Conservation (phyloP, 176 grass and related monocot genomes). For the Guadua angustifolia region DNA sequence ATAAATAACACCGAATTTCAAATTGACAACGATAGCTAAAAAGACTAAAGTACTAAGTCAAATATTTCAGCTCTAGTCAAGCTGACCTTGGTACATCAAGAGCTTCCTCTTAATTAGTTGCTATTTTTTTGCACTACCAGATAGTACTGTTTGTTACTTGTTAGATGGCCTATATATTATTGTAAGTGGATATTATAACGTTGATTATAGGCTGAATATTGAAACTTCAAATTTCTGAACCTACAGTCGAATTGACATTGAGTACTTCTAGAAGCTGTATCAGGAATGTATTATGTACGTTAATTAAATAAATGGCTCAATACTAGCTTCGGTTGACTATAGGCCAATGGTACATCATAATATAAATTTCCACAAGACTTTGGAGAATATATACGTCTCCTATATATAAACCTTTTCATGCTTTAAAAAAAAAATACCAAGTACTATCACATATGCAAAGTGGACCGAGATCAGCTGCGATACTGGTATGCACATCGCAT, state of each 20-base stretch:
- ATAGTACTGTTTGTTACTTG: not conserved
- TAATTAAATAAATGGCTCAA: not conserved
- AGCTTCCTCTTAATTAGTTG: not conserved
- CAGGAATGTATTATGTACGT: not conserved
- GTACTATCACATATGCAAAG: not conserved
- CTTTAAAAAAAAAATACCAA: not conserved
- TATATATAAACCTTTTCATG: not conserved
- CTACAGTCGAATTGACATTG: slow-evolving; percentile 17
- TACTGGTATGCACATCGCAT: not conserved
- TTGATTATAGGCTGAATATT: not conserved
- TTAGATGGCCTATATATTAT: not conserved
- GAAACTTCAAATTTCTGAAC: slow-evolving; percentile 29
- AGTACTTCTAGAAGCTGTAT: not conserved
- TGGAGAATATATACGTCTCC: not conserved
- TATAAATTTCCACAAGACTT: not conserved
- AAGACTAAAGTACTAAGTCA: slow-evolving; percentile 25
- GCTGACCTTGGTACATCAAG: slow-evolving; percentile 26
- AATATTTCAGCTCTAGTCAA: slow-evolving; percentile 20
- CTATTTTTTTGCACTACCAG: not conserved
- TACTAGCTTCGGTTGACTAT: slow-evolving; percentile 26
- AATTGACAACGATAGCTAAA: not conserved
- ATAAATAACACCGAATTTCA: not conserved
- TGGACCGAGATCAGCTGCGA: not conserved
- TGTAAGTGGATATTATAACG: not conserved
- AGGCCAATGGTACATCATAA: not conserved